Conservation (phyloP, 2,329 filamentous ascomycete genomes). For the Westerdykella aurantiaca region DNA sequence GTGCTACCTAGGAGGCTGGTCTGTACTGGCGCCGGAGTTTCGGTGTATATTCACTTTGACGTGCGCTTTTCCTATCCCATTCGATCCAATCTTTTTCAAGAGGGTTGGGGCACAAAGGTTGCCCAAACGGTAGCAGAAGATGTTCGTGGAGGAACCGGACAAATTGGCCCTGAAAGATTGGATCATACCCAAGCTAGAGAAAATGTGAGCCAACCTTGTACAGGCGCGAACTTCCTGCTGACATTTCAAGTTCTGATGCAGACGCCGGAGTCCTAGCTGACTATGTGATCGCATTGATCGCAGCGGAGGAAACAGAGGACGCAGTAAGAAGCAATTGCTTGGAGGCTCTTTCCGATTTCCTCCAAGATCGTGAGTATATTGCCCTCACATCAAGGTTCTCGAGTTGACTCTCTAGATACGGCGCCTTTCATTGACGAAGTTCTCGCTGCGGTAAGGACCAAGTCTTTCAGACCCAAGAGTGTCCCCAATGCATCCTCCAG, state of each 20-base stretch:
- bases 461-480: constrained; percentile 35
- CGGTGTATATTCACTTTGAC: too few relatives aligned
- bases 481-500: constrained; percentile 14
- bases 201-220: constrained; percentile 52
- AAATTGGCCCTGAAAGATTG: constrained; percentile 62
- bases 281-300: constrained; percentile 73
- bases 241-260: constrained; percentile 59
- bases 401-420: constrained; percentile 43
- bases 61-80: too few relatives aligned
- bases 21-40: too few relatives aligned
- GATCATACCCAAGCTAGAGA: constrained; percentile 71
- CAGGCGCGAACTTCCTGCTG: background rate
- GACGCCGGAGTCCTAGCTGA: constrained; percentile 78
- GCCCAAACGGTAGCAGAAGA: constrained; percentile 18
- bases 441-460: constrained; percentile 59
- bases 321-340: constrained; percentile 63
- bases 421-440: constrained; percentile 64
- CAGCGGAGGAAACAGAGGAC: constrained; percentile 61
- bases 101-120: too few relatives aligned
- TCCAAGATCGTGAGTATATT: constrained; percentile 55
- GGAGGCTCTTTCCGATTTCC: constrained; percentile 67
- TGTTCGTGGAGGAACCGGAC: constrained; percentile 53
- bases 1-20: too few relatives aligned
- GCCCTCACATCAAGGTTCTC: too few relatives aligned
- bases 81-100: too few relatives aligned